Evolutionary conservation across 2,329 filamentous ascomycete species (phyloP).

Genomic region (Capronia coronata): DNA sequence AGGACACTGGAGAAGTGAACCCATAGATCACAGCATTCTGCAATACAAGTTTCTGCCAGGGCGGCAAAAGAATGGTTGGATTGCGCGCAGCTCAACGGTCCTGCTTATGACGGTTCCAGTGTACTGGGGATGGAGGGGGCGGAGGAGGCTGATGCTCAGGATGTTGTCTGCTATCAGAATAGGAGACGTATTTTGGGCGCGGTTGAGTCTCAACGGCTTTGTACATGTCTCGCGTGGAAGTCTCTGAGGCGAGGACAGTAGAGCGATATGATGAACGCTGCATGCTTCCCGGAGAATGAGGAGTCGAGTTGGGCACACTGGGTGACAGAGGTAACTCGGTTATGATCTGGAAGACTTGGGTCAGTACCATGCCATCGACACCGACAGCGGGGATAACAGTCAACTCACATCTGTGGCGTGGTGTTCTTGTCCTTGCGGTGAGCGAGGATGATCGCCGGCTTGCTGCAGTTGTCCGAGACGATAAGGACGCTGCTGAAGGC

Average conservation of each 20-base stretch:
- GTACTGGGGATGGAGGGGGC: slow-evolving; percentile 25
- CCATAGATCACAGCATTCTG: slow-evolving; percentile 5
- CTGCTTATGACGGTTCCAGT: slow-evolving; percentile 24
- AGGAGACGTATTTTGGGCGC: slow-evolving; percentile 32
- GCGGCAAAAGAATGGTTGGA: not conserved
- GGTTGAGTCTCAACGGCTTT: slow-evolving; percentile 36
- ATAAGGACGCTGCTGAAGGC: not conserved
- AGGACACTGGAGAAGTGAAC: slow-evolving; percentile 17
- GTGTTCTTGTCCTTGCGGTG: not conserved
- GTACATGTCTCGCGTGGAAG: slow-evolving; percentile 36
- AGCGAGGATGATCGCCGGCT: slow-evolving; percentile 2
- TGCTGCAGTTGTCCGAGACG: slow-evolving; percentile 1
- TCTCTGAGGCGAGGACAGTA: slow-evolving; percentile 26
- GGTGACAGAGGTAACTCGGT: not conserved
- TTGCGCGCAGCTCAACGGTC: slow-evolving; percentile 3
- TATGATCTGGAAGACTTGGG: slow-evolving; percentile 2
- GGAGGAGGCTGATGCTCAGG: slow-evolving; percentile 23
- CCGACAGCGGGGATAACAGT: not conserved
- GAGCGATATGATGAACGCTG: slow-evolving; percentile 26
- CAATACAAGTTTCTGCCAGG: not conserved
- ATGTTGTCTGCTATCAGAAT: slow-evolving; percentile 25
- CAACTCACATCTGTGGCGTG: not conserved
- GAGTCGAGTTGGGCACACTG: not conserved
- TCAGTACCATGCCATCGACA: not conserved
- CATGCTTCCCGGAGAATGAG: slow-evolving; percentile 13